Conservation (phyloP, 176 grass and related monocot species). For the Aegilops bicornis region DNA sequence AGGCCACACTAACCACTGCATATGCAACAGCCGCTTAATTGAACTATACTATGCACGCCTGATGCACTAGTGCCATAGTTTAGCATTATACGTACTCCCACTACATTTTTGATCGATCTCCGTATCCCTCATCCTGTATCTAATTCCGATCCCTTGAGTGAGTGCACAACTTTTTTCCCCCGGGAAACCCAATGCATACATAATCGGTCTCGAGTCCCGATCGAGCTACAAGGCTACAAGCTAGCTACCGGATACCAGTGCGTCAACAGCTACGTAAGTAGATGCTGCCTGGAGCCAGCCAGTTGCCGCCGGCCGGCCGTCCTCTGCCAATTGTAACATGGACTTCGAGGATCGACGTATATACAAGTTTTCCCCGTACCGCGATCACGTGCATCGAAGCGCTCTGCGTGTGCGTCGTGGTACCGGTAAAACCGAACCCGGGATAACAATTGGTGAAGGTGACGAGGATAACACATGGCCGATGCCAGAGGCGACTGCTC, state of each 20-base stretch:
- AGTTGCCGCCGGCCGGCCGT: neutral
- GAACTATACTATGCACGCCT: neutral
- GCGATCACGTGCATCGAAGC: constrained; percentile 6
- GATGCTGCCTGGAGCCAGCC: neutral
- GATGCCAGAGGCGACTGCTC: neutral
- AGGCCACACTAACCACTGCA: neutral
- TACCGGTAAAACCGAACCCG: constrained; percentile 31
- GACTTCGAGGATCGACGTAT: neutral
- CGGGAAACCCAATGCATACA: neutral
- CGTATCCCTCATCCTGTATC: neutral
- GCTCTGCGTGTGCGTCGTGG: neutral
- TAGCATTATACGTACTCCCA: neutral
- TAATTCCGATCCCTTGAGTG: neutral
- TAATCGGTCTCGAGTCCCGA: neutral
- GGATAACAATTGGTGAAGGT: neutral
- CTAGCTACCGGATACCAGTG: neutral
- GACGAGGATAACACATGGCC: constrained; percentile 1
- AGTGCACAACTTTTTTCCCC: neutral
- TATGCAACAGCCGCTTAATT: neutral
- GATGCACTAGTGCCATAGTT: neutral
- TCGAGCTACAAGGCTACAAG: no score
- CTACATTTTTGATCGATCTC: neutral
- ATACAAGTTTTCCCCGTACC: constrained; percentile 16
- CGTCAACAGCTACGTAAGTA: neutral
- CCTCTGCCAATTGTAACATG: constrained; percentile 19